phyloP scores from a whole-genome alignment of 768 basidiomycete genomes.

The Vararia minispora region DNA sequence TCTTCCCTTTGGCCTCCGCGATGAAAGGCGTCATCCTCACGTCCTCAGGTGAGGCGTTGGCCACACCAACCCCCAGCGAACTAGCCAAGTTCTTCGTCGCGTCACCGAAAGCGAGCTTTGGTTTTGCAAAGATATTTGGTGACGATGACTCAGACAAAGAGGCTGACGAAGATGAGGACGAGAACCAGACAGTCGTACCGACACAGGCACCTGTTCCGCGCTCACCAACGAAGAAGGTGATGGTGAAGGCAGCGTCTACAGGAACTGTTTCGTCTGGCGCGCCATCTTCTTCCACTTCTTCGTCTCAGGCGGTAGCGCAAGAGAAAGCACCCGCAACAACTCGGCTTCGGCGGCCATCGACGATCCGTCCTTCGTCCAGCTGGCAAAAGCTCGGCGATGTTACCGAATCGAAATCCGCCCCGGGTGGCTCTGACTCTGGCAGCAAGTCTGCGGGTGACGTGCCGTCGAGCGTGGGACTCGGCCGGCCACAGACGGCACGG shows the following conservation, averaged over 20 bases:
- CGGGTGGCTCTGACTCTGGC: too few species aligned
- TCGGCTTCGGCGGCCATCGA: slow-evolving; percentile 1
- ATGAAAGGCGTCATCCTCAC: slow-evolving; percentile 65
- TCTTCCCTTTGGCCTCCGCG: slow-evolving; percentile 22
- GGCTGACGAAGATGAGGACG: slow-evolving; percentile 19
- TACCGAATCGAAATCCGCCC: slow-evolving; percentile 6
- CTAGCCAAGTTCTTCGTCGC: slow-evolving; percentile 55
- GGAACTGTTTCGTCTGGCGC: neutral
- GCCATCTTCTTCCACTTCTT: slow-evolving; percentile 6
- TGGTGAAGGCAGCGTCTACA: neutral
- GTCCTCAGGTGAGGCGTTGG: slow-evolving; percentile 60
- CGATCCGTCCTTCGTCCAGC: neutral
- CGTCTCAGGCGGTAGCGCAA: slow-evolving; percentile 9
- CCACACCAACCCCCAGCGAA: slow-evolving; percentile 60
- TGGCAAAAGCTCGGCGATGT: neutral
- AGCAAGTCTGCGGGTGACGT: neutral
- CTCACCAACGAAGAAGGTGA: neutral
- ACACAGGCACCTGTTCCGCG: slow-evolving; percentile 9
- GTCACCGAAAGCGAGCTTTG: slow-evolving; percentile 60
- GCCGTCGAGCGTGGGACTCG: slow-evolving; percentile 4
- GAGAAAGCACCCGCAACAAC: too few species aligned
- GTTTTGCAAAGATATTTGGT: slow-evolving; percentile 74
- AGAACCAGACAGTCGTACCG: slow-evolving; percentile 14
- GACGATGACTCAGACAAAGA: slow-evolving; percentile 29
- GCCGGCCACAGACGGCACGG: neutral